Evolutionary conservation across 495 filamentous ascomycete genomes (phyloP).

Genomic region (Penicillium cinerascens): DNA sequence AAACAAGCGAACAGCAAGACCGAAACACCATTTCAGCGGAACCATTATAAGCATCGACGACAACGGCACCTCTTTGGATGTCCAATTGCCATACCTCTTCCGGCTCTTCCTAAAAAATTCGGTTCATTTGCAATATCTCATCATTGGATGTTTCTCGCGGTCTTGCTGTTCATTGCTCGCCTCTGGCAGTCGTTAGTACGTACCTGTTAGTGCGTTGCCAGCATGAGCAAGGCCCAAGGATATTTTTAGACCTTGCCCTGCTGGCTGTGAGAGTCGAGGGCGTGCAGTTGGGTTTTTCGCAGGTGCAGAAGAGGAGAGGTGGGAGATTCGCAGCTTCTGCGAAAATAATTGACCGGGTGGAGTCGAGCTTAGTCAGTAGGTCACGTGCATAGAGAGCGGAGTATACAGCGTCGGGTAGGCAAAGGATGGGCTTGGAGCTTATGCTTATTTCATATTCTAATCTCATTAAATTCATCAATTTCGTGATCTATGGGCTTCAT

Average conservation of each 20-base stretch:
- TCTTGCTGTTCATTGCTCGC: conserved; percentile 9
- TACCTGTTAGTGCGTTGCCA: conserved; percentile 9
- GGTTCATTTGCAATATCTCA: conserved; percentile 45
- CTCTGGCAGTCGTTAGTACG: conserved; percentile 1
- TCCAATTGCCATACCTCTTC: conserved; percentile 46
- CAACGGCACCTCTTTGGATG: conserved; percentile 23
- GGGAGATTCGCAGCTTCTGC: neutral
- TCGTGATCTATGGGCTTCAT: neutral
- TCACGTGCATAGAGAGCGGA: neutral
- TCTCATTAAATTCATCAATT: neutral
- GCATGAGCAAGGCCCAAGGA: neutral
- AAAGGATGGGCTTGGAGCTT: neutral
- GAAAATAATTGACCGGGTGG: neutral
- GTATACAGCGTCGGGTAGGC: neutral
- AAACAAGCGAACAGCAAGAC: conserved; percentile 16
- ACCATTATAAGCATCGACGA: conserved; percentile 54
- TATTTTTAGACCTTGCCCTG: conserved; percentile 7
- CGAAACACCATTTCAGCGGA: conserved; percentile 40
- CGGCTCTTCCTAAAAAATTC: conserved; percentile 52
- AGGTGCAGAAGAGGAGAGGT: conserved; percentile 1
- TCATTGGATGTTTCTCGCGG: conserved; percentile 32
- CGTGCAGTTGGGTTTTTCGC: neutral
- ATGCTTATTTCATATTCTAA: neutral
- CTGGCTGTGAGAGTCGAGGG: conserved; percentile 3
- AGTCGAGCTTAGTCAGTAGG: neutral